Percentiles rank a stretch among this genome's conserved stretches.
Conservation (phyloP, 1,284 basidiomycete genomes). For the Apiotrichum siamense region DNA sequence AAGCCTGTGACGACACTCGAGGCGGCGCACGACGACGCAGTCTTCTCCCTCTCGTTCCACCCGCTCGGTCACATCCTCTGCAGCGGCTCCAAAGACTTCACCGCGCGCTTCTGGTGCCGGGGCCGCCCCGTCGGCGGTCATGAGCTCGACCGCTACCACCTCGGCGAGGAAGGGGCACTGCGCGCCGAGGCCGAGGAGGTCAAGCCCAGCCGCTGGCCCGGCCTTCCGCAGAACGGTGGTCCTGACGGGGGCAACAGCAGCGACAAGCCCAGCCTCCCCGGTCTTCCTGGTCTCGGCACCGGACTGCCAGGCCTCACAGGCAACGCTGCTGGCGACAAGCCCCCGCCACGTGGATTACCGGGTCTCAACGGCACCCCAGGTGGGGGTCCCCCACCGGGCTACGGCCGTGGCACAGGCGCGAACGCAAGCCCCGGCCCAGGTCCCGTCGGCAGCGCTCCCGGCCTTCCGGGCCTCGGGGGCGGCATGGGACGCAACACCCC, state of each 20-base stretch:
- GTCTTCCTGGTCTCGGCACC: too few relatives aligned
- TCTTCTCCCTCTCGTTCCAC: conserved; percentile 93
- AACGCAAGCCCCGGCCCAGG: too few relatives aligned
- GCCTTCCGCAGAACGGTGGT: conserved; percentile 4
- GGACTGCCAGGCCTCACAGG: conserved; percentile 2
- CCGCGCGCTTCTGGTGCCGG: conserved; percentile 95
- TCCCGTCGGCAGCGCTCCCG: too few relatives aligned
- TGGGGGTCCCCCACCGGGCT: too few relatives aligned
- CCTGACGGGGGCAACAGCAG: too few relatives aligned
- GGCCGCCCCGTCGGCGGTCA: conserved; percentile 56
- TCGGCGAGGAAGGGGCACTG: conserved; percentile 38
- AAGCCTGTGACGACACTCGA: conserved; percentile 72
- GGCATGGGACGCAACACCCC: not conserved
- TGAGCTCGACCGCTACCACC: conserved; percentile 55
- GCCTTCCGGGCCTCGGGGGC: conserved; percentile 1
- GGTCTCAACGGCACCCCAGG: not conserved
- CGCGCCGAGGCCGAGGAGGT: conserved; percentile 47
- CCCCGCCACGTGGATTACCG: too few relatives aligned
- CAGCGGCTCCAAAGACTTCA: conserved; percentile 91
- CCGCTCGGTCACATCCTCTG: conserved; percentile 92
- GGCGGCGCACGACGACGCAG: conserved; percentile 93
- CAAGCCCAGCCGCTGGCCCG: conserved; percentile 10
- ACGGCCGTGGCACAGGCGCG: too few relatives aligned
- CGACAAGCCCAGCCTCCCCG: conserved; percentile 10
- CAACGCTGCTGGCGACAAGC: not conserved